Percentiles rank a stretch among this genome's conserved stretches.
phyloP scores from a whole-genome alignment of 2,329 filamentous ascomycete genomes.

The Fusarium guadeloupense region DNA sequence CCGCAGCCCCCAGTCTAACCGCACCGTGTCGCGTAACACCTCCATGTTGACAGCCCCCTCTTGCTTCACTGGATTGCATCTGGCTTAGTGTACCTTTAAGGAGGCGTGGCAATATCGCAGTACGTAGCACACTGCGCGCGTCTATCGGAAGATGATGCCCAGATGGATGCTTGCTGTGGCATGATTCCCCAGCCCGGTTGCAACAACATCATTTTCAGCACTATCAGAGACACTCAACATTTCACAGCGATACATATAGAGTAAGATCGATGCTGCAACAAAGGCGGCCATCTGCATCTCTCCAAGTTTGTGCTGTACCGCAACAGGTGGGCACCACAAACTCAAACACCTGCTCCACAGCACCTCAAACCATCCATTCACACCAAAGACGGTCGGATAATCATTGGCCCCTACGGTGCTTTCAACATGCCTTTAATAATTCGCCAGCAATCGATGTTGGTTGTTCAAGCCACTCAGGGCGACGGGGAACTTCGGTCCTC shows the following conservation, averaged over 20 bases:
- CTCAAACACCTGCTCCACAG: not conserved
- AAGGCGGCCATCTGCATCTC: not conserved
- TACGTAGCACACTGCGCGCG: no score
- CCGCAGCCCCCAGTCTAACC: not conserved
- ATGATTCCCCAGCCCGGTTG: not conserved
- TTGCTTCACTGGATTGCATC: constrained; percentile 1
- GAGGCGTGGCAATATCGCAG: not conserved
- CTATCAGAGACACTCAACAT: not conserved
- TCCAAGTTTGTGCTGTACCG: not conserved
- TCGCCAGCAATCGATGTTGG: not conserved
- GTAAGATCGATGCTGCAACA: not conserved
- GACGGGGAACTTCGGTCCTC: not conserved
- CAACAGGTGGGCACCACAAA: not conserved
- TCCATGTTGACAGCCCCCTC: not conserved
- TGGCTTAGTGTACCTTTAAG: not conserved
- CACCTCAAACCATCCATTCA: not conserved
- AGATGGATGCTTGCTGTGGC: not conserved
- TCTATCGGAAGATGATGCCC: not conserved
- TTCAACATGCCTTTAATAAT: not conserved
- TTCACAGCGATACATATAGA: not conserved
- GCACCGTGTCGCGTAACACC: constrained; percentile 15
- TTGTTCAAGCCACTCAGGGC: not conserved
- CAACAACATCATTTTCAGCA: not conserved
- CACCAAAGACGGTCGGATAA: not conserved
- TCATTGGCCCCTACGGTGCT: not conserved